phyloP scores from a whole-genome alignment of 2,329 filamentous ascomycete genomes.

The Diaporthe citrichinensis region DNA sequence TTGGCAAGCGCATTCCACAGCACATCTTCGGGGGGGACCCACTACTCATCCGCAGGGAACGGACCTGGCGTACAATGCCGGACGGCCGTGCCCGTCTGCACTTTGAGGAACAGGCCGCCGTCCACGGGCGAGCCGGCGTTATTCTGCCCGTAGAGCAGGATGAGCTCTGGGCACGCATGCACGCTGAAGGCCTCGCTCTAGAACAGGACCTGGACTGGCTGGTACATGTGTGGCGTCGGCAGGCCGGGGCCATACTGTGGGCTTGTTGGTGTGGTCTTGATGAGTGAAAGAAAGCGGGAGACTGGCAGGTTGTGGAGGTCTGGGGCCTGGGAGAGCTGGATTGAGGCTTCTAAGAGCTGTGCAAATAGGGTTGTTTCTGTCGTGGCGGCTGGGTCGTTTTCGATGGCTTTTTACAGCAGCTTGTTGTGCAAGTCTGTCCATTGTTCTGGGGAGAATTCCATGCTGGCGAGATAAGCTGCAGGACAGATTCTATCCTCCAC shows the following conservation, averaged over 20 bases:
- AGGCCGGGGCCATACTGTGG: background rate
- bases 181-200: background rate
- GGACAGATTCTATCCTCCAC: background rate
- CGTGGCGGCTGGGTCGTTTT: background rate
- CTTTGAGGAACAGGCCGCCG: background rate
- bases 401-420: background rate
- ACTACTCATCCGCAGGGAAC: background rate
- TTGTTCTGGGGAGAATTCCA: background rate
- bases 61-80: background rate
- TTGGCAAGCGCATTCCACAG: background rate
- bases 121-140: background rate
- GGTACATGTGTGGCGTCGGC: background rate
- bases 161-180: background rate
- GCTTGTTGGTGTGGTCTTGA: background rate
- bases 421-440: background rate
- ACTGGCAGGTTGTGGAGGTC: background rate
- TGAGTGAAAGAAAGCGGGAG: background rate
- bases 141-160: constrained; percentile 1
- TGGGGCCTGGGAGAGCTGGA: background rate
- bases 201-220: background rate
- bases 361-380: background rate
- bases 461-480: background rate
- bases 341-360: background rate
- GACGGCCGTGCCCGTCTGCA: background rate
- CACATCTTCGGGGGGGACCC: background rate